Percentiles rank a stretch among this genome's conserved stretches.
These are phyloP conservation scores for Silene uniflora DNA, from an alignment of 148 eudicot genomes.

Conservation along the genomic window DNA sequence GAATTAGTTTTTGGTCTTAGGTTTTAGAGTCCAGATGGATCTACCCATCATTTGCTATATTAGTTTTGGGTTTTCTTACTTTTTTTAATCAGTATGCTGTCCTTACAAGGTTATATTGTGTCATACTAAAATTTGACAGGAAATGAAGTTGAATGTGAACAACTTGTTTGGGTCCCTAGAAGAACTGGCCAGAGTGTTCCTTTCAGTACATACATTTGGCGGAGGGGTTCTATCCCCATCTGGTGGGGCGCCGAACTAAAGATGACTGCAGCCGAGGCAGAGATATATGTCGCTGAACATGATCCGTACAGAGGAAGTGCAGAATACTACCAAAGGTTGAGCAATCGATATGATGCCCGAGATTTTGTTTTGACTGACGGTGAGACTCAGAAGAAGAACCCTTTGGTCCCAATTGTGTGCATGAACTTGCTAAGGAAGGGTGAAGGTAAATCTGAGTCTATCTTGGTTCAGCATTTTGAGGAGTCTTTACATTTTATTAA, in stretches of 20 bases:
- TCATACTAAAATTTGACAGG: conserved; percentile 41
- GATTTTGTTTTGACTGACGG: conserved; percentile 46
- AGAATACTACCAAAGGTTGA: conserved; percentile 79
- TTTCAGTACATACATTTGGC: conserved; percentile 90
- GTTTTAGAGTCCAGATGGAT: too few species aligned
- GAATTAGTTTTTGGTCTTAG: too few species aligned
- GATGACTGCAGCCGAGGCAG: conserved; percentile 93
- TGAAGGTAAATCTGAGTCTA: conserved; percentile 86
- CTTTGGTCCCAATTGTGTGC: conserved; percentile 78
- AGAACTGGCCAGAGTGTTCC: conserved; percentile 73
- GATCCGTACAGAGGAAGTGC: conserved; percentile 95
- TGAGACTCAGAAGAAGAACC: conserved; percentile 60
- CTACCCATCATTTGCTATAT: too few species aligned
- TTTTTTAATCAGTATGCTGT: conserved; percentile 11
- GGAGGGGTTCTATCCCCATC: conserved; percentile 93
- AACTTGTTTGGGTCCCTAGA: conserved; percentile 92
- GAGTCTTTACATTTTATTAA: conserved; percentile 70
- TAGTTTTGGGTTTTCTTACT: too few species aligned
- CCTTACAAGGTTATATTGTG: conserved; percentile 4
- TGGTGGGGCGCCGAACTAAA: conserved; percentile 99
- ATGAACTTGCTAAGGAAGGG: conserved; percentile 81
- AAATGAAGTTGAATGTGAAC: conserved; percentile 99
- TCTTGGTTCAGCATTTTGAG: conserved; percentile 91
- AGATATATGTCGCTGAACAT: conserved; percentile 83
- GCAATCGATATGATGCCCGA: conserved; percentile 76